phyloP scores from a whole-genome alignment of 2,329 filamentous ascomycete genomes.

The Aureobasidium sp. region DNA sequence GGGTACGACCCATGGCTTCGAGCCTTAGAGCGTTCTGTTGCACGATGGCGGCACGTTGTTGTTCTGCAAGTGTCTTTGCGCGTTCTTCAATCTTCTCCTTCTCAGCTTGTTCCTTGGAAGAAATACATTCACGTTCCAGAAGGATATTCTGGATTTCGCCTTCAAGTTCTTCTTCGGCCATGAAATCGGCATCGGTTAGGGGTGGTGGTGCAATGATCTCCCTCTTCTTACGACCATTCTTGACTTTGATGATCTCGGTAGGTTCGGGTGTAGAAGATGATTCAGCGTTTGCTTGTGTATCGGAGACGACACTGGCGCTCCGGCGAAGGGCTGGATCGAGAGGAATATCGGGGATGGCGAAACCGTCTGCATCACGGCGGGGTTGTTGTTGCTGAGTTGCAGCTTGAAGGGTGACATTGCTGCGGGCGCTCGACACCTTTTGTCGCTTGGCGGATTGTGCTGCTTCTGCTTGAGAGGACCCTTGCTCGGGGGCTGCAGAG shows the following conservation, averaged over 20 bases:
- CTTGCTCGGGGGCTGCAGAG: conserved; percentile 2
- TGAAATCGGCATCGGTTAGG: conserved; percentile 38
- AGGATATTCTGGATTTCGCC: conserved; percentile 34
- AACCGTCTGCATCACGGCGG: conserved; percentile 35
- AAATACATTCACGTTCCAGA: conserved; percentile 23
- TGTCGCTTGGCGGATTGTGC: conserved; percentile 17
- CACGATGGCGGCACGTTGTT: conserved; percentile 25
- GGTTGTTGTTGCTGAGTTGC: conserved; percentile 14
- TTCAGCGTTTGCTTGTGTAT: conserved; percentile 22
- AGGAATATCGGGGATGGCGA: conserved; percentile 30
- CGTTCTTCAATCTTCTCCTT: conserved; percentile 23
- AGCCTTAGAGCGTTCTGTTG: conserved; percentile 43
- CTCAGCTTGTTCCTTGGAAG: conserved; percentile 24
- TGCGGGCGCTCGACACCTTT: conserved; percentile 17
- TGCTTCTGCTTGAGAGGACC: conserved; percentile 4
- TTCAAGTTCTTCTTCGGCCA: conserved; percentile 40
- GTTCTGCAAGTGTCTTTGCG: conserved; percentile 22
- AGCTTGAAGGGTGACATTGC: conserved; percentile 4
- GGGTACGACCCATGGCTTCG: conserved; percentile 38
- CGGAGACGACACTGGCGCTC: conserved; percentile 19
- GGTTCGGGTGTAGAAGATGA: not conserved
- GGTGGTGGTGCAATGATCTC: conserved; percentile 22
- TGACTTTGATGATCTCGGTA: not conserved
- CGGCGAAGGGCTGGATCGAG: conserved; percentile 19
- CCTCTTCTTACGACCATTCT: conserved; percentile 13